Conservation (phyloP, 352 stramenopile species). For the Thraustotheca clavata region DNA sequence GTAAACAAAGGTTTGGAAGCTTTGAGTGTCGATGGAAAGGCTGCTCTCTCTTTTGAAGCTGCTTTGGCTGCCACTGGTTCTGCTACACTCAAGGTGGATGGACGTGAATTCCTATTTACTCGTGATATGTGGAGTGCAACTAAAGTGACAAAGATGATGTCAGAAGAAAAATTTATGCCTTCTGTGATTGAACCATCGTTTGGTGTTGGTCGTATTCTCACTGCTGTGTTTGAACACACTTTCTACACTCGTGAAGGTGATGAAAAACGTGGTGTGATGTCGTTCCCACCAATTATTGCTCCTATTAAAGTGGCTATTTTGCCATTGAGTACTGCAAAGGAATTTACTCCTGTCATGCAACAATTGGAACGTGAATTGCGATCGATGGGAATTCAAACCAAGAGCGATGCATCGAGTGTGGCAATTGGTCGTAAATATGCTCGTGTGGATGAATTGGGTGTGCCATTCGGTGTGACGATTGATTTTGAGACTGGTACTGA, state of each 20-base stretch:
- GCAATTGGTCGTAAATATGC: slow-evolving; percentile 96
- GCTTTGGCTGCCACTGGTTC: slow-evolving; percentile 86
- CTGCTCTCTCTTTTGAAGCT: slow-evolving; percentile 84
- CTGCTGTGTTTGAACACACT: slow-evolving; percentile 97
- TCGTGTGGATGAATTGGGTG: slow-evolving; percentile 95
- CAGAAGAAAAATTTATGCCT: slow-evolving; percentile 97
- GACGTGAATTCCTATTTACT: slow-evolving; percentile 87
- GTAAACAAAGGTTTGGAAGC: slow-evolving; percentile 64
- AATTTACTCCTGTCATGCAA: slow-evolving; percentile 71
- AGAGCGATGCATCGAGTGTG: slow-evolving; percentile 93
- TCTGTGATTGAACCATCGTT: slow-evolving; percentile 99
- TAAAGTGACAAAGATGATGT: slow-evolving; percentile 93
- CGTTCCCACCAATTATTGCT: slow-evolving; percentile 94
- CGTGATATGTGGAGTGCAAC: slow-evolving; percentile 93
- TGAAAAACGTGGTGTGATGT: slow-evolving; percentile 97
- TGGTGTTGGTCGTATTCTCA: slow-evolving; percentile 97
- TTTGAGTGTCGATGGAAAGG: slow-evolving; percentile 87
- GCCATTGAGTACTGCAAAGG: slow-evolving; percentile 83
- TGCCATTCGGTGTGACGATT: slow-evolving; percentile 98
- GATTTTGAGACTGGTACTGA: slow-evolving; percentile 95
- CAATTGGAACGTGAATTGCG: slow-evolving; percentile 71
- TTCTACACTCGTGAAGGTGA: slow-evolving; percentile 95
- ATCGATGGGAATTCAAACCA: slow-evolving; percentile 70
- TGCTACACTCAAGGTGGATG: slow-evolving; percentile 83
- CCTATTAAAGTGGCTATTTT: slow-evolving; percentile 98